These are phyloP conservation scores for Solanum sejunctum DNA, from an alignment of 257 asterid species.

Conservation along the genomic window DNA sequence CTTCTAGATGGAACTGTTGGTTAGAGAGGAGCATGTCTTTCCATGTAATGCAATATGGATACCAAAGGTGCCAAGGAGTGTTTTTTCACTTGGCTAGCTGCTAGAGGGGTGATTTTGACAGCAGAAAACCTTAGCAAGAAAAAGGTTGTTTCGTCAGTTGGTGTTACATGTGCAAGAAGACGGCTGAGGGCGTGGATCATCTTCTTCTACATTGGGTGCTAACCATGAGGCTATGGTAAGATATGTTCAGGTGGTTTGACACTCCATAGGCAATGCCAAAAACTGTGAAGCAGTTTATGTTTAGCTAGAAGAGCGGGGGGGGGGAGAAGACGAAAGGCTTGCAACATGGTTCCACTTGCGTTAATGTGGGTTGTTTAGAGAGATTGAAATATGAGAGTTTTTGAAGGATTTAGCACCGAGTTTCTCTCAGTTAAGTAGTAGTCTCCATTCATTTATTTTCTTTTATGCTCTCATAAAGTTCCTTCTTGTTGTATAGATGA, in stretches of 20 bases:
- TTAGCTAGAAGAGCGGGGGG: neutral
- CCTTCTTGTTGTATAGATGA: neutral
- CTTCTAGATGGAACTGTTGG: neutral
- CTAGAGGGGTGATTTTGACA: neutral
- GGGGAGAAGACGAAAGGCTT: neutral
- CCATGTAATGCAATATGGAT: neutral
- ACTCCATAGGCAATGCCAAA: neutral
- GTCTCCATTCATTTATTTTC: neutral
- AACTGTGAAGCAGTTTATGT: neutral
- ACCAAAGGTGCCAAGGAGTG: neutral
- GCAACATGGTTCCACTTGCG: neutral
- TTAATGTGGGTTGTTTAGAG: neutral
- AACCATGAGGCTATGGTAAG: neutral
- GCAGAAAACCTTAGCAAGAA: neutral
- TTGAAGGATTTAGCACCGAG: neutral
- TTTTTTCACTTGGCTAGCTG: neutral
- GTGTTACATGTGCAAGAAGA: neutral
- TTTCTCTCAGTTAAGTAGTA: neutral
- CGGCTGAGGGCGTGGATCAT: neutral
- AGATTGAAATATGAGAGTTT: neutral
- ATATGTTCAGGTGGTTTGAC: neutral
- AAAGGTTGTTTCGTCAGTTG: neutral
- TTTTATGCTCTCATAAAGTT: neutral
- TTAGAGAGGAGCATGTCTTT: neutral
- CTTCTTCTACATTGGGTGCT: neutral